Base-by-base conservation (phyloP, 768 basidiomycete species). In the Suillus alpinus region DNA sequence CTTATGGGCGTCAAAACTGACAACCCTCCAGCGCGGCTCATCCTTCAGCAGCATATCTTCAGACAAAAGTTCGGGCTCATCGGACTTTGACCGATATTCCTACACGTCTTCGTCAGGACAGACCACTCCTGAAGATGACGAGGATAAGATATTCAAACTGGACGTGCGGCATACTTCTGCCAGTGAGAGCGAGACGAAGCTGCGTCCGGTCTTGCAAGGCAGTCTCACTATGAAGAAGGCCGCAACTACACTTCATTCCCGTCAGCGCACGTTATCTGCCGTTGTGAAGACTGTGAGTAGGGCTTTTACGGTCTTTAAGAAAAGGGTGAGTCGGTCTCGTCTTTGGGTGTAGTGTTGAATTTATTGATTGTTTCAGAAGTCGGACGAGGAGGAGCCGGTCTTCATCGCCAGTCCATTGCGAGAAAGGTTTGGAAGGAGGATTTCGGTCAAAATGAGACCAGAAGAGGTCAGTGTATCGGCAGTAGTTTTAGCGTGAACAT, bases 101-200 rank as follows among this genome's bases (percentile, higher is more conserved):
- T 72, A 71, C 31, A 44, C 44, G 5, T 47, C 62, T 0, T 72
- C 70, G 47, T 73, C 71, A 53, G 71, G 70, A 26, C 66, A 70
- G 67, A 72, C 71, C 50, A 72, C 71, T 13, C 70, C 71, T 44
- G 72, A 73, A 62, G 70, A 73, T 20, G 72, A 73, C 1, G 57
- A 63, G 1, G 36, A 68, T 50, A 50, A 50, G 49, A 62, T 40
- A 7, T 73, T 71, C 52, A 46, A 70, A 39, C 66, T 50, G 18
- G 49, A 50, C 31, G 49, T 50, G 10, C 49, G 49, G 31, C 49
- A 50, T 50, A 50, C 10, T 31, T n/a, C 49, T n/a, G 14, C 47
- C 47, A 29, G 26, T 29, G 49, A 32, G 31, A n/a, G 18, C 29
- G 49, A 32, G 9, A 6, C 16, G 6, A 50, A 50, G 49, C 49